Percentiles rank a stretch among this genome's conserved stretches.
phyloP scores from a whole-genome alignment of 176 grass and related monocot species.

The Raddia guianensis region DNA sequence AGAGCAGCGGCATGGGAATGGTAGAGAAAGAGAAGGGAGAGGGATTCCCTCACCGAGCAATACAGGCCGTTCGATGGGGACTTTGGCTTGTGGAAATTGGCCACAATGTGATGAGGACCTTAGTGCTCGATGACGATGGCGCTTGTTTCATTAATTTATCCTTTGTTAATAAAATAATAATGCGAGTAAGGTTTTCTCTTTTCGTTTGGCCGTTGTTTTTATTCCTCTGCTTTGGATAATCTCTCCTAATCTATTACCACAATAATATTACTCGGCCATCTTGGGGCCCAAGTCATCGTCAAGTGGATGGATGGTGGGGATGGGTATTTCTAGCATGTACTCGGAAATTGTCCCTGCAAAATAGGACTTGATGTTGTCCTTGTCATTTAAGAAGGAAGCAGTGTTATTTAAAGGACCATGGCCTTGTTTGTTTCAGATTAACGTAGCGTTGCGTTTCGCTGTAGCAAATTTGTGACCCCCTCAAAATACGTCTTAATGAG shows the following conservation, averaged over 20 bases:
- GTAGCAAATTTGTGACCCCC: too few relatives aligned
- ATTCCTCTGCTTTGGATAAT: slow-evolving; percentile 9
- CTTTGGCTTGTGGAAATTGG: slow-evolving; percentile 39
- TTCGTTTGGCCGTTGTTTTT: neutral
- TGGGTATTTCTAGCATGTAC: slow-evolving; percentile 29
- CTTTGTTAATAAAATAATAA: slow-evolving; percentile 11
- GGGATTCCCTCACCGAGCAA: slow-evolving; percentile 43
- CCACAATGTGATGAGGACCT: slow-evolving; percentile 25
- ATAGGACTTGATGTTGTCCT: neutral
- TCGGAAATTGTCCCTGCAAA: slow-evolving; percentile 22
- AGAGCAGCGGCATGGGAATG: neutral
- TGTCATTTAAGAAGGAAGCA: neutral
- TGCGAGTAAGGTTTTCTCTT: neutral
- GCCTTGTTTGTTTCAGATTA: too few relatives aligned
- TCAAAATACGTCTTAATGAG: too few relatives aligned
- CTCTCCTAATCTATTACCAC: slow-evolving; percentile 20
- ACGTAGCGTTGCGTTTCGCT: too few relatives aligned
- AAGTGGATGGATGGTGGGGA: slow-evolving; percentile 28
- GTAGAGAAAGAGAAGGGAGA: slow-evolving; percentile 42
- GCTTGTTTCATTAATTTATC: slow-evolving; percentile 1
- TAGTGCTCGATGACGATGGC: slow-evolving; percentile 42
- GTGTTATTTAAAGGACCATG: neutral
- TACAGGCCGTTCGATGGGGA: slow-evolving; percentile 48
- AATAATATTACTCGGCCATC: slow-evolving; percentile 9
- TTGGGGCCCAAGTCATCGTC: slow-evolving; percentile 37